phyloP scores from a whole-genome alignment of 257 asterid genomes.

The Fraxinus cuspidata region DNA sequence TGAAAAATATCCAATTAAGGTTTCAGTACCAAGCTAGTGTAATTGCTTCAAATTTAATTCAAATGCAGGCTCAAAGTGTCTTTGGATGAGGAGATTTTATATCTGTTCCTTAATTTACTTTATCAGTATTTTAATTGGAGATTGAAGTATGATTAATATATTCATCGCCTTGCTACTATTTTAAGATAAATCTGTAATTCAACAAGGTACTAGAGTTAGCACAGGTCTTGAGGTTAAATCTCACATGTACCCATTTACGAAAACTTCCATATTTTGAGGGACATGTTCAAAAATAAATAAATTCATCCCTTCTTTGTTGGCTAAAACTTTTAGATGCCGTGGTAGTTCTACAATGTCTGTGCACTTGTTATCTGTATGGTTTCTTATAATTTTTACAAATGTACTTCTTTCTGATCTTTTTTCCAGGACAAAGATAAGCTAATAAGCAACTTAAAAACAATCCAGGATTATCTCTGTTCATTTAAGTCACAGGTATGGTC shows the following conservation, averaged over 20 bases:
- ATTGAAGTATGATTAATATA: not conserved
- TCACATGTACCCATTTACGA: not conserved
- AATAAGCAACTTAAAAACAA: constrained; percentile 75
- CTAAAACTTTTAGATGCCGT: not conserved
- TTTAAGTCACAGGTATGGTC: constrained; percentile 75
- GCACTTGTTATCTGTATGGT: constrained; percentile 16
- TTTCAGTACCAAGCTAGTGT: constrained; percentile 28
- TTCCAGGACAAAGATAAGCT: constrained; percentile 87
- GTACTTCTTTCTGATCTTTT: constrained; percentile 25
- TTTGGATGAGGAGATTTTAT: not conserved
- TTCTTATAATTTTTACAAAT: constrained; percentile 25
- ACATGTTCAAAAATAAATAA: not conserved
- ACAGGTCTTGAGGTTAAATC: not conserved
- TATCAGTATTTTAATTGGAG: not conserved
- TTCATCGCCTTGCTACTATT: not conserved
- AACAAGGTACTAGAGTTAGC: not conserved
- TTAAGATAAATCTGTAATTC: no score
- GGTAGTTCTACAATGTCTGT: not conserved
- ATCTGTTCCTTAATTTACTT: not conserved
- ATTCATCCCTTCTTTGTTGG: not conserved
- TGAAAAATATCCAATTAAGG: constrained; percentile 81
- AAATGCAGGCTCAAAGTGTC: constrained; percentile 17
- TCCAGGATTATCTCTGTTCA: constrained; percentile 94
- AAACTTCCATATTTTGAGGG: not conserved
- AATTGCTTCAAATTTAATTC: not conserved